phyloP scores from a whole-genome alignment of 768 basidiomycete species.

The Suillus brevipes region DNA sequence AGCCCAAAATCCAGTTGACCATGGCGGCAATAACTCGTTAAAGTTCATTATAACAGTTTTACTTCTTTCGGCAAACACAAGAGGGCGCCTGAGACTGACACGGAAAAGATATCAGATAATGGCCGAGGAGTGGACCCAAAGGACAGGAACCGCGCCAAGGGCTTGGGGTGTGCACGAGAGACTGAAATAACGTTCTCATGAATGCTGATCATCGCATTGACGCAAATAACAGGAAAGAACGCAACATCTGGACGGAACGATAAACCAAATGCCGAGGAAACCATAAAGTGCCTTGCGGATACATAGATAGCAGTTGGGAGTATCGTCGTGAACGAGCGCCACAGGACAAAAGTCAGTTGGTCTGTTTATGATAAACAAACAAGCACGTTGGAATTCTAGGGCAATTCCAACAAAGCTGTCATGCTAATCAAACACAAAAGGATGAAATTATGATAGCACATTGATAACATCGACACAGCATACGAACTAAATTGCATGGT shows the following conservation, averaged over 20 bases:
- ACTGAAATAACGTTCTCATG: slow-evolving; percentile 10
- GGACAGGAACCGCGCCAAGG: background rate
- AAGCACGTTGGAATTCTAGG: background rate
- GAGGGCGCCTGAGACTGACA: background rate
- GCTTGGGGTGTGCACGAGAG: slow-evolving; percentile 7
- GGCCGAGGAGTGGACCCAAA: background rate
- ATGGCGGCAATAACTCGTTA: background rate
- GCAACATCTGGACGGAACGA: background rate
- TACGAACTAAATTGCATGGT: background rate
- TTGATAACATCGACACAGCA: slow-evolving; percentile 12
- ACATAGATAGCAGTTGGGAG: background rate
- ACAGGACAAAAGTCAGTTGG: slow-evolving; percentile 1
- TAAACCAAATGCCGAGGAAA: slow-evolving; percentile 9
- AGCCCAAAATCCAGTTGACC: background rate
- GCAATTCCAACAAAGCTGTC: background rate
- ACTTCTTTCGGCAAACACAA: background rate
- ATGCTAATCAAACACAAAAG: background rate
- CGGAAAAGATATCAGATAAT: background rate
- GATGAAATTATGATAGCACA: slow-evolving; percentile 12
- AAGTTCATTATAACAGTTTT: background rate
- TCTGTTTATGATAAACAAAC: background rate
- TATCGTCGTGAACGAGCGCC: background rate
- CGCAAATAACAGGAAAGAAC: slow-evolving; percentile 8
- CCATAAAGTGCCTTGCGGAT: background rate
- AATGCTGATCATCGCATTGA: slow-evolving; percentile 3